Evolutionary conservation across 352 stramenopile genomes (phyloP), one percentile per base, ranked within the genome.

Genomic region (Pythium pyrilobum): DNA sequence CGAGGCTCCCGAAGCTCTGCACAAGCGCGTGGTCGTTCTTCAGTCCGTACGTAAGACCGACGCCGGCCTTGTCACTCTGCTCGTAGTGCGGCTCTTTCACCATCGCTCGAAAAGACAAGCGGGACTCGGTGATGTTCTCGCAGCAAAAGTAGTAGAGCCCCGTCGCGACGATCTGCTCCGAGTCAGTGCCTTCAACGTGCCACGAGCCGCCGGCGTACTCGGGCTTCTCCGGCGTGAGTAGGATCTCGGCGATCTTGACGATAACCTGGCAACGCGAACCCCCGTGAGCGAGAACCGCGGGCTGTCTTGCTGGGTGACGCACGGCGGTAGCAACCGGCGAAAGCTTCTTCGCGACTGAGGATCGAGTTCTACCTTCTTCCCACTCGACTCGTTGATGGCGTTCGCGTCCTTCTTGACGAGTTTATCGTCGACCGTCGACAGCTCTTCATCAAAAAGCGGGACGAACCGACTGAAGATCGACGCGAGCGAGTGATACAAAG

Each of bases 141-240:
- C 51, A 58, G 24, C 41, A 43, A 43, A 68, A 72, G 43, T 65
- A 72, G 33, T 72, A 63, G 0, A 72, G 20, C 0, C 63, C 63
- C 29, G 67, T 71, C 1, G 64, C 64, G 15, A 71, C 40, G 42
- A 74, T 67, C 12, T 15, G 29, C 50, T 74, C 66, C 10, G 56
- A 12, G 16, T 59, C 52, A 3, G 56, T 64, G 33, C 63, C 67
- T 57, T 75, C 63, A 7, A 67, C 33, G 23, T 67, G 62, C 63
- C 63, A 75, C 18, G 36, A 31, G 11, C 59, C 62, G 21, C 67
- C 67, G 20, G 18, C 9, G 33, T 64, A 75, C 16, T 23, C 39
- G 15, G 67, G 63, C 6, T 59, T 63, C 1, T 56, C 51, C 9
- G 67, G 67, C 4, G 67, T 72, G 16, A 75, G 21, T 31, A 52